Base-by-base conservation (phyloP, 106 monocot genomes). In the Platanthera zijinensis region DNA sequence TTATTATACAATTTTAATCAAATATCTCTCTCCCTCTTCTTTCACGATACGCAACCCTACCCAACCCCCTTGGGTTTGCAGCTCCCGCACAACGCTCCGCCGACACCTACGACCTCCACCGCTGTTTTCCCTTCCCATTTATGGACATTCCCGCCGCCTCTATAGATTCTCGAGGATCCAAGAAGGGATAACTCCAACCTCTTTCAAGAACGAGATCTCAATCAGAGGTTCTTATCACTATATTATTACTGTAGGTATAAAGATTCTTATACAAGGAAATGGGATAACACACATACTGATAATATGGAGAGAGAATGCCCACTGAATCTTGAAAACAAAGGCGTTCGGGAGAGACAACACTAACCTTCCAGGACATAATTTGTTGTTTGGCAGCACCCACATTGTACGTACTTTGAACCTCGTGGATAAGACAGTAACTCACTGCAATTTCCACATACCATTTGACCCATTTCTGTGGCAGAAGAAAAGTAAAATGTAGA, bases 381-480 rank as follows among this genome's bases (percentile, higher is more conserved):
- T 59, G 85, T 46, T 74, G 80, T 78, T 75, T 76, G 72, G 50
- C 88, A 89, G 76, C 83, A 78, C 11, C 83, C 57, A 50, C 88
- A 89, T 32, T 82, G 77, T 69, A 89, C 76, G 75, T 77, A 61
- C 71, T 18, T 74, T 15, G 80, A 80, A 51, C 85, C 78, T 5
- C 67, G 51, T 7, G 83, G 77, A 81, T 89, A 89, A 45, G 83
- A 80, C 50, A 85, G 70, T 46, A 89, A 81, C 17, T 78, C 51
- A 12, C 62, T 80, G 76, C 88, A 89, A 76, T 73, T 71, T 52
- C 88, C 88, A 73, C 88, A 89, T 28, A 89, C 85, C 85, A 89
- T 89, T 81, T 89, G 88, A 71, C 85, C 83, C 61, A 85, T 67
- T 80, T 83, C 88, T 89, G 83, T 10, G 69, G 47, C 72, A 30